Evolutionary conservation across 2,329 filamentous ascomycete species (phyloP), one percentile per base, ranked within the genome.

Genomic region (Alternaria angustiovoidea): DNA sequence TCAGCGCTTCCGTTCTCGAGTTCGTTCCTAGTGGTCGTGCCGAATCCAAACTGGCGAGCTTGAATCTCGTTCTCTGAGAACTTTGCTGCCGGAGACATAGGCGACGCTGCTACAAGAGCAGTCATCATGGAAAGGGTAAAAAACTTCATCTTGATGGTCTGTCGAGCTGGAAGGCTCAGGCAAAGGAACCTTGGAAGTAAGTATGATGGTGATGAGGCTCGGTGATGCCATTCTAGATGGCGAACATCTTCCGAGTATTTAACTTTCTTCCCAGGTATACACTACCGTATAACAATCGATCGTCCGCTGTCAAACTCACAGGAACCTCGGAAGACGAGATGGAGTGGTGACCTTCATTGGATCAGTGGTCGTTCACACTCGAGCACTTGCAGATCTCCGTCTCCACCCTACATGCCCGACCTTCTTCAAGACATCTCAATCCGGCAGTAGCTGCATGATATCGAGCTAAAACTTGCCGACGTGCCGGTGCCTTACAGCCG

Each of bases 131-230:
- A 64, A 44, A 68, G 24, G 11, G 59, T 26, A 42, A 70, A 28
- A 36, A 65, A 61, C 64, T 72, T 72, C 70, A 73, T 73, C 8
- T 54, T 66, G 61, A 56, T 28, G n/a, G 7, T 20, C 7, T 51
- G 30, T 43, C 8, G n/a, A 7, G 4, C 14, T 16, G 26, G 16
- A 18, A 6, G 18, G 8, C 8, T n/a, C 24, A 18, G n/a, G n/a
- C 26, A 52, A 22, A 38, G 16, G n/a, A 44, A 20, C 24, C 24
- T 26, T 26, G 5, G 24, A 26, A 26, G 24, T 26, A 26, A 26
- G 6, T 26, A 26, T 26, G 24, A 26, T 26, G 24, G 11, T 42
- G 11, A 7, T 44, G 20, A 38, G n/a, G 32, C 38, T 7, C 24
- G 24, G 1, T 26, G 24, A 26, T 26, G 24, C 24, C 24, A 26